Percentiles rank a stretch among this genome's conserved stretches.
These are phyloP conservation scores for Trichophyton simii DNA, from an alignment of 2,329 filamentous ascomycete genomes.

Conservation along the genomic window DNA sequence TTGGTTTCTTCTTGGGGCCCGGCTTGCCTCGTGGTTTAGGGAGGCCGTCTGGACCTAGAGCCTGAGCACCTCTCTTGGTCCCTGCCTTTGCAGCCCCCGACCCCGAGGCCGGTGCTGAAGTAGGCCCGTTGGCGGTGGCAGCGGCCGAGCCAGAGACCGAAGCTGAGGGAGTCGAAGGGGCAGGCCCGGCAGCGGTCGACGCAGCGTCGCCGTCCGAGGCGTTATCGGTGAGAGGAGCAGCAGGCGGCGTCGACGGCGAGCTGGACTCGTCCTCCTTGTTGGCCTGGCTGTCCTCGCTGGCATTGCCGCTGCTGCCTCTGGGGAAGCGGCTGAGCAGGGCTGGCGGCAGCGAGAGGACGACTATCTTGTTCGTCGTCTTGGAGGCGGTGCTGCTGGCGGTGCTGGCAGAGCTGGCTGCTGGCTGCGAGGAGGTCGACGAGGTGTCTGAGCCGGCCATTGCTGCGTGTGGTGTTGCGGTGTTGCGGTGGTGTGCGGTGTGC, in stretches of 20 bases:
- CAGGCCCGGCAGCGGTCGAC: slow-evolving; percentile 30
- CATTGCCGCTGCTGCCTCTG: slow-evolving; percentile 9
- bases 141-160: neutral
- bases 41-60: slow-evolving; percentile 42
- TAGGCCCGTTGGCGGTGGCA: slow-evolving; percentile 29
- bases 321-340: slow-evolving; percentile 27
- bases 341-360: slow-evolving; percentile 31
- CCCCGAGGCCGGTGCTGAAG: neutral
- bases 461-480: neutral
- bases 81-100: slow-evolving; percentile 26
- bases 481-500: neutral
- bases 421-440: slow-evolving; percentile 11
- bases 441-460: neutral
- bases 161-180: slow-evolving; percentile 16
- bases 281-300: slow-evolving; percentile 11
- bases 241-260: slow-evolving; percentile 23
- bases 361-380: slow-evolving; percentile 16
- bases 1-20: slow-evolving; percentile 90
- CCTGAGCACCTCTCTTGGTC: slow-evolving; percentile 42
- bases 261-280: slow-evolving; percentile 24
- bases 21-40: slow-evolving; percentile 74
- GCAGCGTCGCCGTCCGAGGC: slow-evolving; percentile 25
- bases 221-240: slow-evolving; percentile 24
- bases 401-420: slow-evolving; percentile 15
- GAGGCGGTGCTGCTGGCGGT: slow-evolving; percentile 1